Conservation (phyloP, 1,139 yeast genomes). For the Lodderomyces elongisporus region DNA sequence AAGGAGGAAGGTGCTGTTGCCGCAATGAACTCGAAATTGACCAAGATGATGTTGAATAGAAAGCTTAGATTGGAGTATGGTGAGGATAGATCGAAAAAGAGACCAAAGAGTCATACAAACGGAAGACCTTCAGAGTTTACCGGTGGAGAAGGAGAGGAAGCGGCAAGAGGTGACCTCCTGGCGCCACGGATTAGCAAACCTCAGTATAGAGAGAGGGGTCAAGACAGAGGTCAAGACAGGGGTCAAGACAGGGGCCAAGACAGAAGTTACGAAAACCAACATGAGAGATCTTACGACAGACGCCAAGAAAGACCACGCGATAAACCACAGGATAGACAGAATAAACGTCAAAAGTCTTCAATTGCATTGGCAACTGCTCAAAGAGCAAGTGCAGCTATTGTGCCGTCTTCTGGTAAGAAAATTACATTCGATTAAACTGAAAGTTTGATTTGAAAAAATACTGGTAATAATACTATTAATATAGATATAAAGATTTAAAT, state of each 20-base stretch:
- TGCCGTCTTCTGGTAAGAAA: conserved; percentile 87
- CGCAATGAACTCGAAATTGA: conserved; percentile 71
- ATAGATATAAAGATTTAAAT: not conserved
- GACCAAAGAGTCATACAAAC: conserved; percentile 32
- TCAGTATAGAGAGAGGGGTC: conserved; percentile 13
- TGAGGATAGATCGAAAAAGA: conserved; percentile 85
- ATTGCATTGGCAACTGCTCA: conserved; percentile 85
- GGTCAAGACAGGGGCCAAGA: conserved; percentile 14
- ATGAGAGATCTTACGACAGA: too few species aligned
- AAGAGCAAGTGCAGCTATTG: conserved; percentile 87
- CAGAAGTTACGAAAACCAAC: conserved; percentile 6
- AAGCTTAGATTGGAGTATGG: conserved; percentile 86
- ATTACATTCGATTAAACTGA: conserved; percentile 48
- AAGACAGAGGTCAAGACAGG: too few species aligned
- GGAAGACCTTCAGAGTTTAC: not conserved
- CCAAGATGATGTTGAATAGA: conserved; percentile 66
- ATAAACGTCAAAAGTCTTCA: conserved; percentile 76
- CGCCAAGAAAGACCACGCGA: too few species aligned
- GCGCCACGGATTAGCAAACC: conserved; percentile 1
- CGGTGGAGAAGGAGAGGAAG: conserved; percentile 9
- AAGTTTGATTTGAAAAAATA: not conserved
- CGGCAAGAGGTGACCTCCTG: not conserved
- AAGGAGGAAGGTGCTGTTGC: conserved; percentile 76
- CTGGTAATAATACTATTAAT: not conserved
- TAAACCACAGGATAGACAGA: too few species aligned